These are phyloP conservation scores for Debaryomyces psychrophilus DNA, from an alignment of 1,139 yeast genomes.

Conservation along the genomic window DNA sequence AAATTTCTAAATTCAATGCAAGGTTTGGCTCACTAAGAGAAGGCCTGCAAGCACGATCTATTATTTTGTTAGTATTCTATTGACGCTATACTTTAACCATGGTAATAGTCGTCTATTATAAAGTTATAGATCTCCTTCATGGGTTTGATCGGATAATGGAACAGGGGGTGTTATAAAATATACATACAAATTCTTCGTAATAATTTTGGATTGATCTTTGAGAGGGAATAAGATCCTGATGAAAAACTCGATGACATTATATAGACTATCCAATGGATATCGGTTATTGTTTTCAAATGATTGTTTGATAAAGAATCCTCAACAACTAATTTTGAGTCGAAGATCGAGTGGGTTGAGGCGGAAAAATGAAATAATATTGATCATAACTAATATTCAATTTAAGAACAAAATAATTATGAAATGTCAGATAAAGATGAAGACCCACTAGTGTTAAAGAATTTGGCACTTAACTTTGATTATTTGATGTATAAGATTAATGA, in stretches of 20 bases:
- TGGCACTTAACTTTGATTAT: constrained; percentile 66
- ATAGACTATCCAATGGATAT: constrained; percentile 11
- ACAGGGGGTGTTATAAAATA: background rate
- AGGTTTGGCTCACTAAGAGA: constrained; percentile 85
- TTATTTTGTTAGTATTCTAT: constrained; percentile 19
- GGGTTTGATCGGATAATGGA: background rate
- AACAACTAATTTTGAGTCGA: constrained; percentile 1
- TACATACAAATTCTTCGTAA: constrained; percentile 65
- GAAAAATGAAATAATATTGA: constrained; percentile 6
- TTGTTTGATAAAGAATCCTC: background rate
- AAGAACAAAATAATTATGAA: constrained; percentile 8
- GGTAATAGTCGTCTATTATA: background rate
- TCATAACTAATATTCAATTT: background rate
- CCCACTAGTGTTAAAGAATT: constrained; percentile 61
- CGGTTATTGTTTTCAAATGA: constrained; percentile 18
- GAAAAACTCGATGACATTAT: constrained; percentile 28
- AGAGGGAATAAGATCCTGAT: constrained; percentile 43
- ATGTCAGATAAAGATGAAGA: constrained; percentile 44
- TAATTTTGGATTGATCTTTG: constrained; percentile 58
- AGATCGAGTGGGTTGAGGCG: constrained; percentile 4
- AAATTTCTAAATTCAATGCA: constrained; percentile 85
- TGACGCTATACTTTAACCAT: background rate
- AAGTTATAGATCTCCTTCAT: background rate
- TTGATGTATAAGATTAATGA: constrained; percentile 63
- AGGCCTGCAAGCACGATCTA: constrained; percentile 87